phyloP scores from a whole-genome alignment of 2,329 filamentous ascomycete species.

The Paecilomyces formosus region DNA sequence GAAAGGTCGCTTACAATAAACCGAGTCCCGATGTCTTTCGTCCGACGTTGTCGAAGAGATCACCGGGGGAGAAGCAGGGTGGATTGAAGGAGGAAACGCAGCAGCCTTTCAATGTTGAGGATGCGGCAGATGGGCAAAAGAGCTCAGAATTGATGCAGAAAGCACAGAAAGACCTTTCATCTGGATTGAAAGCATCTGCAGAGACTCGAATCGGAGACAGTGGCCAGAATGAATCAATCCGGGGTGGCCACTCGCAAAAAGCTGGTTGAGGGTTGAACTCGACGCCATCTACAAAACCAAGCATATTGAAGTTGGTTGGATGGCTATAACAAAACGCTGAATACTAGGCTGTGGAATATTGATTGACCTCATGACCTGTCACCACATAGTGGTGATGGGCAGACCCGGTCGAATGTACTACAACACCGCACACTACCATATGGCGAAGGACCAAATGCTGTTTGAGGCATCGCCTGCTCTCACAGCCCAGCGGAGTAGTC shows the following conservation, averaged over 20 bases:
- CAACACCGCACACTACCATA: too few species aligned
- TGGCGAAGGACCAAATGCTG: too few species aligned
- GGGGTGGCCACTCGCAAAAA: background rate
- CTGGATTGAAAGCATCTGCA: background rate
- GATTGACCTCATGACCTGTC: too few species aligned
- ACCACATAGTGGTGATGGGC: too few species aligned
- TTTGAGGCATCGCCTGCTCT: too few species aligned
- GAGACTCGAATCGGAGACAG: background rate
- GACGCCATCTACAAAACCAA: background rate
- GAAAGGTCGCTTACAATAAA: conserved; percentile 8
- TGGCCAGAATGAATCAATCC: background rate
- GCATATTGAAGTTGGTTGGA: background rate
- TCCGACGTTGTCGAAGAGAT: background rate
- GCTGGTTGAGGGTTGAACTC: background rate
- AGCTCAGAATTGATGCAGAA: background rate
- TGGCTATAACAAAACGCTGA: background rate
- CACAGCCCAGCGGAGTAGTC: too few species aligned
- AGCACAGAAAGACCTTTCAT: too few species aligned
- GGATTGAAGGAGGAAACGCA: background rate
- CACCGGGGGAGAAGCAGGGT: background rate
- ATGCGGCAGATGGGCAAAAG: background rate
- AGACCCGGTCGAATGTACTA: too few species aligned
- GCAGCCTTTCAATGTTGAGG: background rate
- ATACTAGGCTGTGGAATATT: too few species aligned
- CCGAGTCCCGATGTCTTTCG: background rate